Evolutionary conservation across 2,329 filamentous ascomycete species (phyloP).

Genomic region (Nigrospora oryzae): DNA sequence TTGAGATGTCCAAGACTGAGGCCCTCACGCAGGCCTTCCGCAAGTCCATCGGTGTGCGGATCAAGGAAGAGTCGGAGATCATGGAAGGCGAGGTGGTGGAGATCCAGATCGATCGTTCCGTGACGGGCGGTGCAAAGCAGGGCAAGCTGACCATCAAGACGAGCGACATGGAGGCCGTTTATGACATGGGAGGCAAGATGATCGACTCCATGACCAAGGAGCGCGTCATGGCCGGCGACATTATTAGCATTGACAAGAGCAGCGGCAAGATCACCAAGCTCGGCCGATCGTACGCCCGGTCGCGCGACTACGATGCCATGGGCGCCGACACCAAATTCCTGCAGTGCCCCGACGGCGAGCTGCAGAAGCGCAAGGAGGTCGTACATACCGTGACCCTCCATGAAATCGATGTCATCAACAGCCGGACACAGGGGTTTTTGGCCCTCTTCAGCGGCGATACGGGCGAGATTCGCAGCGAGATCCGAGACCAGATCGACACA

Average conservation of each 20-base stretch:
- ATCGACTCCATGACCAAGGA: conserved; percentile 99
- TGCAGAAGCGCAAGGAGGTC: conserved; percentile 94
- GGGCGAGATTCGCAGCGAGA: conserved; percentile 93
- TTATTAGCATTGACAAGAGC: conserved; percentile 97
- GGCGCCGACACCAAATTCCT: conserved; percentile 97
- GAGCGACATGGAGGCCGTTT: conserved; percentile 98
- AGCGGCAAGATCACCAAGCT: conserved; percentile 97
- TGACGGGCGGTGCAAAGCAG: conserved; percentile 95
- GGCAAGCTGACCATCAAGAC: conserved; percentile 99
- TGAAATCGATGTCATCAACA: conserved; percentile 99
- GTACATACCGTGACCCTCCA: conserved; percentile 95
- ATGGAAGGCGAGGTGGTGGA: conserved; percentile 99
- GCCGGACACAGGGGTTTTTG: conserved; percentile 93
- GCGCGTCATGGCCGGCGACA: conserved; percentile 96
- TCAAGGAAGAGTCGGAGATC: conserved; percentile 98
- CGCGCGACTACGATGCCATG: conserved; percentile 98
- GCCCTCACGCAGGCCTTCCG: conserved; percentile 97
- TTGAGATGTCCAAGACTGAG: conserved; percentile 99
- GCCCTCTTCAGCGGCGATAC: conserved; percentile 97
- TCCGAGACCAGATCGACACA: conserved; percentile 97
- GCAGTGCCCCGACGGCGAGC: conserved; percentile 92
- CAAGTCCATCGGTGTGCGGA: conserved; percentile 94
- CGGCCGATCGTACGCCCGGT: conserved; percentile 87
- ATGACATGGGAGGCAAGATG: conserved; percentile 99
- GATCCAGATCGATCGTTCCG: conserved; percentile 95